phyloP scores from a whole-genome alignment of 768 basidiomycete species.

The Naganishia onofrii region DNA sequence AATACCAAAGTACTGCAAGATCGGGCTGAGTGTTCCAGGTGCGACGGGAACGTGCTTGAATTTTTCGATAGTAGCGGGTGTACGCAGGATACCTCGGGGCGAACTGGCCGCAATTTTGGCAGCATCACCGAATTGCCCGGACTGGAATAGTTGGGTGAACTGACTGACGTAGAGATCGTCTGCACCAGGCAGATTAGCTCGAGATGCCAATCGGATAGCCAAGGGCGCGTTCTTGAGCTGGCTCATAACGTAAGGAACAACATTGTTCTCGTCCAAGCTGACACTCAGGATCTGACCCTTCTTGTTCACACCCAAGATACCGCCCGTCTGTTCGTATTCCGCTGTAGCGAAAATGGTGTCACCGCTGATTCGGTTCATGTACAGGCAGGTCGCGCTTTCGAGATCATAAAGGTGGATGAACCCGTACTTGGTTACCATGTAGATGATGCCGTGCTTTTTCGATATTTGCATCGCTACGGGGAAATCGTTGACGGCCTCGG shows the following conservation, averaged over 20 bases:
- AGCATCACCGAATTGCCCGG: slow-evolving; percentile 85
- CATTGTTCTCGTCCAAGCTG: slow-evolving; percentile 90
- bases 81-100: slow-evolving; percentile 89
- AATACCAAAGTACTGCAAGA: slow-evolving; percentile 97
- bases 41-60: slow-evolving; percentile 94
- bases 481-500: slow-evolving; percentile 96
- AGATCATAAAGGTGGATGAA: slow-evolving; percentile 99
- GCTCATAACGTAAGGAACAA: slow-evolving; percentile 89
- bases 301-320: slow-evolving; percentile 99
- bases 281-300: slow-evolving; percentile 98
- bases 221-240: slow-evolving; percentile 96
- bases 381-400: slow-evolving; percentile 92
- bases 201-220: slow-evolving; percentile 94
- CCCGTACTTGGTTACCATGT: slow-evolving; percentile 96
- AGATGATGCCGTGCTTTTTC: slow-evolving; percentile 91
- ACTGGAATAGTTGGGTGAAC: slow-evolving; percentile 84
- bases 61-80: slow-evolving; percentile 89
- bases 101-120: slow-evolving; percentile 98
- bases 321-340: slow-evolving; percentile 86
- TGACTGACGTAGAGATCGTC: slow-evolving; percentile 94
- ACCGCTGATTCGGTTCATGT: slow-evolving; percentile 99
- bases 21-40: slow-evolving; percentile 86
- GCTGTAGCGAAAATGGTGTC: slow-evolving; percentile 99
- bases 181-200: slow-evolving; percentile 92
- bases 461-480: slow-evolving; percentile 99